phyloP scores from a whole-genome alignment of 2,329 filamentous ascomycete species.

The Ceratocystis cacaofunesta region DNA sequence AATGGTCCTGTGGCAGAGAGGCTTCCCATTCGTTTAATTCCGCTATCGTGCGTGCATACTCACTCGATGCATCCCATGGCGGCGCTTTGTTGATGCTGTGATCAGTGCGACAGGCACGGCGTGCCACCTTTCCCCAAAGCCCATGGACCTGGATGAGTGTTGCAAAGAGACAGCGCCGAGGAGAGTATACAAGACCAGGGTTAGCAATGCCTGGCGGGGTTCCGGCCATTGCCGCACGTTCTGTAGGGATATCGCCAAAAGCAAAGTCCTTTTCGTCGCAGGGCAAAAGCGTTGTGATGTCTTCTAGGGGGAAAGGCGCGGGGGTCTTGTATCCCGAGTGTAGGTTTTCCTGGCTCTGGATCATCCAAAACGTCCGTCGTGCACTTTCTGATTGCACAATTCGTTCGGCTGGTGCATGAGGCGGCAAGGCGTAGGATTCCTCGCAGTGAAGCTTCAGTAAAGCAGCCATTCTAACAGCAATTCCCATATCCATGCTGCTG shows the following conservation, averaged over 20 bases:
- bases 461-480: constrained; percentile 26
- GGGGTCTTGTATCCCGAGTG: constrained; percentile 25
- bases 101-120: constrained; percentile 21
- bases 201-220: constrained; percentile 23
- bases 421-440: constrained; percentile 24
- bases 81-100: constrained; percentile 6
- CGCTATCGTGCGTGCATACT: constrained; percentile 20
- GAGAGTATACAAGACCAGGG: constrained; percentile 20
- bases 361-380: constrained; percentile 27
- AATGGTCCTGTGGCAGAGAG: constrained; percentile 23
- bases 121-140: constrained; percentile 26
- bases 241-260: constrained; percentile 23
- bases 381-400: constrained; percentile 25
- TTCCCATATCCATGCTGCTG: constrained; percentile 26
- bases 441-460: constrained; percentile 26
- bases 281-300: constrained; percentile 26
- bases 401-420: constrained; percentile 21
- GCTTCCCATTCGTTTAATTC: constrained; percentile 22
- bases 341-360: constrained; percentile 26
- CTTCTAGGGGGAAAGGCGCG: constrained; percentile 23
- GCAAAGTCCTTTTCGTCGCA: constrained; percentile 27
- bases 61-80: constrained; percentile 21
- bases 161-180: constrained; percentile 25
- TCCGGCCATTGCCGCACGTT: constrained; percentile 24
- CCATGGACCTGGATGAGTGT: constrained; percentile 26